Conservation (phyloP, 1,139 yeast species). For the Taphrina populina region DNA sequence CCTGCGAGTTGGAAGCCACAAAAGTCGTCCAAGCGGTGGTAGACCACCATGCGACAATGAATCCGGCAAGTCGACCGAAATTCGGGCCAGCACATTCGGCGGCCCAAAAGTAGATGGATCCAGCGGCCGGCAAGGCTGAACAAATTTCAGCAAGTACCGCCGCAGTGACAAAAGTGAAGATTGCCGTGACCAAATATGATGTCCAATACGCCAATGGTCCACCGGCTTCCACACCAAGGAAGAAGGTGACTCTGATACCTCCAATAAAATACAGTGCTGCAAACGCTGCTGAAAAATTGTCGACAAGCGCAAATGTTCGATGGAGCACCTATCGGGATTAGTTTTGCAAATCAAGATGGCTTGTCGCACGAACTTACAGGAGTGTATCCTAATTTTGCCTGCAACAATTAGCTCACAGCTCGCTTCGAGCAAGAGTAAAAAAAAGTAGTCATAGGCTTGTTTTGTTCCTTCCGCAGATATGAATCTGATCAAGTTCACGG, state of each 20-base stretch:
- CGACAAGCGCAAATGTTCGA: slow-evolving; percentile 40
- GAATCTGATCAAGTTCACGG: slow-evolving; percentile 34
- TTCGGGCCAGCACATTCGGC: slow-evolving; percentile 42
- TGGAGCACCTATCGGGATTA: slow-evolving; percentile 19
- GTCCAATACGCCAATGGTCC: slow-evolving; percentile 43
- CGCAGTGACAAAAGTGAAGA: slow-evolving; percentile 41
- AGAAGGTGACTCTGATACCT: slow-evolving; percentile 41
- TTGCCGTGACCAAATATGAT: slow-evolving; percentile 39
- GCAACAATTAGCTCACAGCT: slow-evolving; percentile 40
- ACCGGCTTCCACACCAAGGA: slow-evolving; percentile 40
- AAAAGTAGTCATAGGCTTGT: slow-evolving; percentile 30
- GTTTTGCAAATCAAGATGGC: neutral
- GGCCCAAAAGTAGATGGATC: slow-evolving; percentile 44
- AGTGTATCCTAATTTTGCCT: slow-evolving; percentile 39
- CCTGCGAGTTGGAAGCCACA: slow-evolving; percentile 41
- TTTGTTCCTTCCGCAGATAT: slow-evolving; percentile 36
- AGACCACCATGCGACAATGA: slow-evolving; percentile 43
- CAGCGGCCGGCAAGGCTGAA: slow-evolving; percentile 44
- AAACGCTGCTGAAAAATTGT: slow-evolving; percentile 42
- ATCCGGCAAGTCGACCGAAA: slow-evolving; percentile 42
- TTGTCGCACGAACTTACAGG: slow-evolving; percentile 1
- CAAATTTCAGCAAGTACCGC: slow-evolving; percentile 42
- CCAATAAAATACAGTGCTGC: slow-evolving; percentile 41
- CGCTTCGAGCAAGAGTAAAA: slow-evolving; percentile 5
- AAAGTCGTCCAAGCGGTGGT: slow-evolving; percentile 43